These are phyloP conservation scores for Sistotremastrum niveocremeum DNA, from an alignment of 768 basidiomycete genomes.

Conservation along the genomic window DNA sequence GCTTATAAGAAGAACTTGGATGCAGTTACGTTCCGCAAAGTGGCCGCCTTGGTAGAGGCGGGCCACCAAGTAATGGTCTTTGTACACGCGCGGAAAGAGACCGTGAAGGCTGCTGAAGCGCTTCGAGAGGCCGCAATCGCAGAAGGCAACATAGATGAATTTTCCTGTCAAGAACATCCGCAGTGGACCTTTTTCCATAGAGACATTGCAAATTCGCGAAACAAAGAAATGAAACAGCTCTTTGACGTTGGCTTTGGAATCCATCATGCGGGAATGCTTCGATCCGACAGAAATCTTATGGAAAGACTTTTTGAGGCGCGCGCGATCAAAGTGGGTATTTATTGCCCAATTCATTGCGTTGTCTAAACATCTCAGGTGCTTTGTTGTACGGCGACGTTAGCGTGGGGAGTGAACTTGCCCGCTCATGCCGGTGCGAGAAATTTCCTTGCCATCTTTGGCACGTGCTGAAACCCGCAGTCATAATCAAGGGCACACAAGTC, in stretches of 20 bases:
- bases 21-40: conserved; percentile 78
- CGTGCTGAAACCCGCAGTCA: conserved; percentile 31
- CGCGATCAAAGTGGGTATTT: conserved; percentile 64
- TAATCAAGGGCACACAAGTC: conserved; percentile 96
- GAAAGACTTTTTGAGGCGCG: conserved; percentile 86
- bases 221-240: conserved; percentile 93
- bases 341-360: neutral
- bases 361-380: conserved; percentile 52
- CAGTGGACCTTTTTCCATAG: conserved; percentile 64
- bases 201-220: conserved; percentile 67
- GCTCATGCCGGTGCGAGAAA: conserved; percentile 73
- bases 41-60: conserved; percentile 70
- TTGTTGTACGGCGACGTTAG: conserved; percentile 94
- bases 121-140: conserved; percentile 62
- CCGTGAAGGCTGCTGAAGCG: conserved; percentile 78
- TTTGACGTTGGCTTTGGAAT: conserved; percentile 92
- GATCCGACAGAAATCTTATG: conserved; percentile 89
- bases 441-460: conserved; percentile 4
- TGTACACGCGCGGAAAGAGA: conserved; percentile 96
- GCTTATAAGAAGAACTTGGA: conserved; percentile 79
- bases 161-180: conserved; percentile 72
- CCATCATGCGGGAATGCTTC: conserved; percentile 96
- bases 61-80: conserved; percentile 99
- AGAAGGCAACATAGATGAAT: conserved; percentile 64
- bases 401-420: conserved; percentile 98